Conservation (phyloP, 208 protist genomes). For the Borovskyia barvae region DNA sequence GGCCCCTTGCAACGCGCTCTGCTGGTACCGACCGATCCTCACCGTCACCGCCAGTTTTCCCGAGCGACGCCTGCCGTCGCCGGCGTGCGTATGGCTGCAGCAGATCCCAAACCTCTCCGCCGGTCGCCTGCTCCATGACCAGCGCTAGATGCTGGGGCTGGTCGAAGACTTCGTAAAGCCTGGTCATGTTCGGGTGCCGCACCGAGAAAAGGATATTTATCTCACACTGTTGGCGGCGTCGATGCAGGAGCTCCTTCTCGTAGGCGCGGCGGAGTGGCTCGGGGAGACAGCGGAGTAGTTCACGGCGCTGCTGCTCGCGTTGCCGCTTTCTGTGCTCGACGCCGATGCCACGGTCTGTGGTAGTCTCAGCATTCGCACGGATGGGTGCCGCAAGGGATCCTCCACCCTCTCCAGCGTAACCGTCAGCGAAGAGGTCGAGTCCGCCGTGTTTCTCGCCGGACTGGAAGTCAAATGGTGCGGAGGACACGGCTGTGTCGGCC, state of each 20-base stretch:
- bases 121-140: conserved; percentile 77
- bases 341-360: background rate
- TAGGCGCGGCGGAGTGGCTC: conserved; percentile 32
- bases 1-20: background rate
- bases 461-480: no score
- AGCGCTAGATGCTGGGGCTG: conserved; percentile 45
- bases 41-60: no score
- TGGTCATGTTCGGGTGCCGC: conserved; percentile 56
- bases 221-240: conserved; percentile 64
- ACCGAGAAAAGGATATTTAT: conserved; percentile 66
- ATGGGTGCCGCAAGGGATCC: no score
- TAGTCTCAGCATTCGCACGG: no score
- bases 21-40: no score
- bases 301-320: conserved; percentile 20
- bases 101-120: conserved; percentile 55
- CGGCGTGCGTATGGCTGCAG: conserved; percentile 27
- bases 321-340: background rate
- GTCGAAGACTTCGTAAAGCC: conserved; percentile 68
- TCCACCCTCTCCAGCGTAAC: no score
- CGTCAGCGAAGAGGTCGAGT: no score
- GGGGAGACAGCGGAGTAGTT: conserved; percentile 29
- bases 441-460: no score
- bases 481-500: conserved; percentile 3
- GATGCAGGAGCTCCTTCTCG: conserved; percentile 37
- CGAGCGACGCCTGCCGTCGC: background rate